Evolutionary conservation across 2,329 filamentous ascomycete genomes (phyloP), one percentile per base, ranked within the genome.

Genomic region (Penicillium janthinellum): DNA sequence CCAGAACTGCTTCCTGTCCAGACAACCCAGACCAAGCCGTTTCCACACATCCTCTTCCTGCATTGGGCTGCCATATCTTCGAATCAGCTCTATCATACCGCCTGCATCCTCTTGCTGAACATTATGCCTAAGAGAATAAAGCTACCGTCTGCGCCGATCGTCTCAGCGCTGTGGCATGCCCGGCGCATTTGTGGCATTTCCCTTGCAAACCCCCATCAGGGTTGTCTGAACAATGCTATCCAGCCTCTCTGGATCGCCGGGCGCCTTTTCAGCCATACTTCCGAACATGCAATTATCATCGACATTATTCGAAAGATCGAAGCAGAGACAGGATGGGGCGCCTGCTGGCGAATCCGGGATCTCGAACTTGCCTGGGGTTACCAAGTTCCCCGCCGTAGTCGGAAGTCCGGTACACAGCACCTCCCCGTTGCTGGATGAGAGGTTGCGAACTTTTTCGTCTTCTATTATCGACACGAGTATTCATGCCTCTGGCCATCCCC

Each of bases 181-280:
- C 79, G 81, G 58, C 77, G 80, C 14, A 79, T 86, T 35, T 85
- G 83, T 58, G 84, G 83, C 2, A 86, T 86, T 22, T 84, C 83
- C 0, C 65, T 83, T 12, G 79, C 83, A 2, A 86, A 86, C 58
- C 80, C 79, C 4, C 83, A 86, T 58, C 77, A 81, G 11, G 84
- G 83, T 2, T 84, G 81, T 61, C 66, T 85, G 37, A 86, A 83
- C 61, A 86, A 86, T 65, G 82, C 83, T 3, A 83, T 86, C 4
- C 84, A 86, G 61, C 84, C 84, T 0, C 73, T 86, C 0, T 86
- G 82, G 80, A 76, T 86, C 12, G 84, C 84, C 0, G 84, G 83
- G 0, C 76, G 79, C 38, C 70, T 85, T 0, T 76, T 86, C 44
- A 85, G 80, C 56, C 84, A 86, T 70, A 75, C 72, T 1, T 75